Percentiles rank a stretch among this genome's conserved stretches.
Evolutionary conservation across 148 eudicot genomes (phyloP).

Genomic region (Camellia sinensis): DNA sequence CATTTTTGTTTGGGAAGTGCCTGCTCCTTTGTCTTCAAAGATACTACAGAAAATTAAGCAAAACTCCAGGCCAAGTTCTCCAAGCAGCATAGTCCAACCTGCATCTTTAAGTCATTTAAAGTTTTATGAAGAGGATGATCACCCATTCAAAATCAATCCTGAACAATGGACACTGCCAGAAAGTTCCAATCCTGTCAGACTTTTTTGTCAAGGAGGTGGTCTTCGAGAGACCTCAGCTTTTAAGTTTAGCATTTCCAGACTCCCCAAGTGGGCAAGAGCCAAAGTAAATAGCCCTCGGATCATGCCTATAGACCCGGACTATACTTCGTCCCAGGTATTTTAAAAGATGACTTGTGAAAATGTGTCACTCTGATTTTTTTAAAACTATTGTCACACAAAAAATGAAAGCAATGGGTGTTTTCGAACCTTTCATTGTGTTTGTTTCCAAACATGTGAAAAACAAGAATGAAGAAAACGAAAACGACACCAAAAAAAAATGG

Average conservation of each 20-base stretch:
- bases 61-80: conserved; percentile 22
- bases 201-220: conserved; percentile 19
- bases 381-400: no score
- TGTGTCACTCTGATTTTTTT: no score
- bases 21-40: conserved; percentile 34
- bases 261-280: conserved; percentile 58
- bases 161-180: conserved; percentile 10
- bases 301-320: conserved; percentile 12
- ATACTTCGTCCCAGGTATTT: conserved; percentile 32
- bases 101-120: conserved; percentile 20
- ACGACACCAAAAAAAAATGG: background rate
- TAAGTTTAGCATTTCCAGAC: conserved; percentile 53
- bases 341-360: background rate
- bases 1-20: conserved; percentile 53
- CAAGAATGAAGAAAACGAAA: no score
- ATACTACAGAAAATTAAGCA: conserved; percentile 40
- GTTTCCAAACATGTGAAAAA: no score
- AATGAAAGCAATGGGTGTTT: no score
- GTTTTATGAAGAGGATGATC: conserved; percentile 21
- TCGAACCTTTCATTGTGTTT: no score
- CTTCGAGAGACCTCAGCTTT: conserved; percentile 31
- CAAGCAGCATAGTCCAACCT: conserved; percentile 16
- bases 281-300: conserved; percentile 29
- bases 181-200: conserved; percentile 16
- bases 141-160: conserved; percentile 11